Percentiles rank a stretch among this genome's conserved stretches.
Conservation (phyloP, 345 rosid genomes). For the Luvunga scandens region DNA sequence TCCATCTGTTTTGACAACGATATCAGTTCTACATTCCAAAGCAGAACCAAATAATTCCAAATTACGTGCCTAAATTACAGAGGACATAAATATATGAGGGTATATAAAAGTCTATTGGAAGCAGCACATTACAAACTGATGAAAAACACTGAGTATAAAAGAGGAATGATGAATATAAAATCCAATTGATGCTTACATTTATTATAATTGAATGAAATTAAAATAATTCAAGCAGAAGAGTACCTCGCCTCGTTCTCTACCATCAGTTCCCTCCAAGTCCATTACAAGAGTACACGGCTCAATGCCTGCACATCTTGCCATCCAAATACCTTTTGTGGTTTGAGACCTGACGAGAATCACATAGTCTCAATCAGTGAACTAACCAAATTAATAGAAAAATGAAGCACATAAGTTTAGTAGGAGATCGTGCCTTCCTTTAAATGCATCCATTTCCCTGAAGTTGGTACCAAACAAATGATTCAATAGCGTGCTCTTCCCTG, state of each 20-base stretch:
- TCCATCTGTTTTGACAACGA: neutral
- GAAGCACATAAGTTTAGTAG: slow-evolving; percentile 2
- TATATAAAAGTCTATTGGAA: neutral
- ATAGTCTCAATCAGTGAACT: slow-evolving; percentile 10
- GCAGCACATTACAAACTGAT: neutral
- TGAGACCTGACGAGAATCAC: slow-evolving; percentile 62
- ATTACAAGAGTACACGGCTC: slow-evolving; percentile 94
- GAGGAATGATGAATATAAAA: neutral
- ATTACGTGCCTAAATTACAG: neutral
- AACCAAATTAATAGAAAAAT: slow-evolving; percentile 15
- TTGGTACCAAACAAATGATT: slow-evolving; percentile 88
- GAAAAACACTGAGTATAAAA: neutral
- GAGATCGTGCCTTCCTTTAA: slow-evolving; percentile 79
- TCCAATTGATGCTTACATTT: neutral
- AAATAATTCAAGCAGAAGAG: neutral
- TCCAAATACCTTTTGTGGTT: slow-evolving; percentile 98
- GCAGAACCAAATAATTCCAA: neutral
- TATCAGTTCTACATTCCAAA: neutral
- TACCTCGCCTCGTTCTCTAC: slow-evolving; percentile 99
- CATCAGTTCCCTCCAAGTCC: slow-evolving; percentile 99
- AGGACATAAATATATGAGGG: neutral
- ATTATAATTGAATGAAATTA: slow-evolving; percentile 1
- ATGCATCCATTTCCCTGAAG: slow-evolving; percentile 99
- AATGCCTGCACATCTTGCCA: slow-evolving; percentile 82
- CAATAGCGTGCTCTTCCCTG: slow-evolving; percentile 97